Conservation (phyloP, 148 eudicot genomes). For the Rhododendron mucronatum region DNA sequence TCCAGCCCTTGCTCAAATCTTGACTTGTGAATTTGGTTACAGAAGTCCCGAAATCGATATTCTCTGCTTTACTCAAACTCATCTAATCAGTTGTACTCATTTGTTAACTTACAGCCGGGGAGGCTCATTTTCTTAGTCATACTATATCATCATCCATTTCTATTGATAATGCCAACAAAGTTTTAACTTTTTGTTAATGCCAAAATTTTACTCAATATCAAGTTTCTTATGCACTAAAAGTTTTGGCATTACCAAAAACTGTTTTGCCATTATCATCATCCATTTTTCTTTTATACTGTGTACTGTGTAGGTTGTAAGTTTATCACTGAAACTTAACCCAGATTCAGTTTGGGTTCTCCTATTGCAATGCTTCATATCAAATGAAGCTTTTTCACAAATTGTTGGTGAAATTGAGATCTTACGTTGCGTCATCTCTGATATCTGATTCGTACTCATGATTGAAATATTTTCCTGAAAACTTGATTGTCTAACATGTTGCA, state of each 20-base stretch:
- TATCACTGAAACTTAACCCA: neutral
- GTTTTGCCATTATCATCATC: neutral
- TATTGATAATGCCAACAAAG: neutral
- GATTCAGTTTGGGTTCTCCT: neutral
- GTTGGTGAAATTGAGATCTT: neutral
- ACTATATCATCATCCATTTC: neutral
- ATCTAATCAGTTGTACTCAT: neutral
- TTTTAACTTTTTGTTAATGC: neutral
- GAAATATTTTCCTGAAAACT: neutral
- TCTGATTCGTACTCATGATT: neutral
- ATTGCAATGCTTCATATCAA: neutral
- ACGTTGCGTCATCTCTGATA: neutral
- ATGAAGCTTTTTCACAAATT: neutral
- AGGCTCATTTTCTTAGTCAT: neutral
- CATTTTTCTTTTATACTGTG: neutral
- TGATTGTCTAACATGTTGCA: conserved; percentile 17
- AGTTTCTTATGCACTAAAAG: neutral
- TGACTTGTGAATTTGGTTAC: neutral
- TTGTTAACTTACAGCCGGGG: neutral
- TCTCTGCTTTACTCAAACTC: neutral
- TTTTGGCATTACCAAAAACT: neutral
- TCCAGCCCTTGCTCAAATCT: neutral
- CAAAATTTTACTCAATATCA: neutral
- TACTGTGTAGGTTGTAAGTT: neutral
- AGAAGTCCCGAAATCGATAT: neutral